These are phyloP conservation scores for Nannochloropsis oceanica DNA, from an alignment of 108 stramenopile genomes.

Conservation along the genomic window DNA sequence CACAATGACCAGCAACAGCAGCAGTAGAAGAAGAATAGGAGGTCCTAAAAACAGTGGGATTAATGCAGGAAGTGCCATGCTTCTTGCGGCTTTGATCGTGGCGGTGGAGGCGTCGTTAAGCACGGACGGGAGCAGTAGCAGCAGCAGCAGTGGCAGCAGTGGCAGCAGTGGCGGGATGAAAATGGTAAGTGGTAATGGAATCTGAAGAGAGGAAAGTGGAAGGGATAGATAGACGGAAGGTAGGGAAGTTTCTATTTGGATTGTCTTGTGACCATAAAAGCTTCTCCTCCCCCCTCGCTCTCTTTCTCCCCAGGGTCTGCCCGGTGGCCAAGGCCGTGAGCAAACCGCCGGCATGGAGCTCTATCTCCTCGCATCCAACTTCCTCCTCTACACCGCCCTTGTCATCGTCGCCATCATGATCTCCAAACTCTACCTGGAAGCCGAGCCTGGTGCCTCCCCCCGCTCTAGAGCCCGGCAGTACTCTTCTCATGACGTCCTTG, in stretches of 20 bases:
- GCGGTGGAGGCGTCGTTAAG: not conserved
- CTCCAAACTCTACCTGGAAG: conserved; percentile 21
- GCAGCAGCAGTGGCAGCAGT: not conserved
- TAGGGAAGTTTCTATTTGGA: too few relatives aligned
- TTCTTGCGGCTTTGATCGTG: not conserved
- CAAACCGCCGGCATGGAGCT: conserved; percentile 19
- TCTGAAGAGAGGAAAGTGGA: too few relatives aligned
- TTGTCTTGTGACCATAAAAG: too few relatives aligned
- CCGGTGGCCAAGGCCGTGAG: not conserved
- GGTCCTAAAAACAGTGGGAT: not conserved
- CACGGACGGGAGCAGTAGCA: not conserved
- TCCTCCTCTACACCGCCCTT: conserved; percentile 29
- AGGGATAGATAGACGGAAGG: too few relatives aligned
- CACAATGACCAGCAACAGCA: too few relatives aligned
- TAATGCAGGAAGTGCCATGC: not conserved
- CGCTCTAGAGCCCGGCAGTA: not conserved
- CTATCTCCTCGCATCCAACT: conserved; percentile 22
- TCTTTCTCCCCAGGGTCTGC: not conserved
- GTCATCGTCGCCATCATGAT: conserved; percentile 24
- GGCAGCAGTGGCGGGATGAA: not conserved
- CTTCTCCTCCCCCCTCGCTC: too few relatives aligned
- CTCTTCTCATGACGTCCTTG: not conserved
- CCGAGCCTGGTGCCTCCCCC: not conserved
- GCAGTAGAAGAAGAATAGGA: not conserved
- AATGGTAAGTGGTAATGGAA: not conserved